Evolutionary conservation across 1,139 yeast genomes (phyloP), one percentile per base, ranked within the genome.

Genomic region (Geotrichum carabidarum): DNA sequence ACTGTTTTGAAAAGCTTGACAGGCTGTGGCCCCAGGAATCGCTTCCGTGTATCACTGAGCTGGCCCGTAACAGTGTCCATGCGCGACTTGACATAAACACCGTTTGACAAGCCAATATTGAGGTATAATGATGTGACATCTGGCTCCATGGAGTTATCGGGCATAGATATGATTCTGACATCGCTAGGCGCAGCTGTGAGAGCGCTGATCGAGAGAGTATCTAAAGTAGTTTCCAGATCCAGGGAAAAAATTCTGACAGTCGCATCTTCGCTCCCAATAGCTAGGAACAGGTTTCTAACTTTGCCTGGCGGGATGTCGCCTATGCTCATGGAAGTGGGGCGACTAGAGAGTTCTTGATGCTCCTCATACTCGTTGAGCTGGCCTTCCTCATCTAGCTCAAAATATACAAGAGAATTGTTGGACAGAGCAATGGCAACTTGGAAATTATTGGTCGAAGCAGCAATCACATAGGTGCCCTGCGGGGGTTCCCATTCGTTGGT

Each of bases 401-500:
- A 91, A 68, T 93, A 93, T 4, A 86, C 84, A 2, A 93, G 63
- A 57, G 86, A 91, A 55, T 83, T 76, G 64, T 84, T 87, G 1
- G 94, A 83, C 8, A 93, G 69, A 0, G 83, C 90, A 8, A 93
- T 65, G 0, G 80, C 80, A 0, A 91, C 74, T 67, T 93, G 98
- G 18, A 78, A 76, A 42, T 77, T 74, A 40, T 88, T 88, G 2
- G 85, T 71, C 1, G 88, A 69, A 0, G 91, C 85, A 31, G 74
- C 71, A 0, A 78, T 64, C 43, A 93, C 77, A 34, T 78, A 74
- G 14, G 85, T 81, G 6, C 95, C 95, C 0, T 85, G 84, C 0
- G 96, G 95, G 1, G 96, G 89, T 43, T 71, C 75, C 99, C 99
- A 93, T 60, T 86, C 86, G 7, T 81, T 74, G 3, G 70, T 63